Evolutionary conservation across 805 yeast genomes (phyloP), one percentile per base, ranked within the genome.

Genomic region (Kodamaea leandrae): DNA sequence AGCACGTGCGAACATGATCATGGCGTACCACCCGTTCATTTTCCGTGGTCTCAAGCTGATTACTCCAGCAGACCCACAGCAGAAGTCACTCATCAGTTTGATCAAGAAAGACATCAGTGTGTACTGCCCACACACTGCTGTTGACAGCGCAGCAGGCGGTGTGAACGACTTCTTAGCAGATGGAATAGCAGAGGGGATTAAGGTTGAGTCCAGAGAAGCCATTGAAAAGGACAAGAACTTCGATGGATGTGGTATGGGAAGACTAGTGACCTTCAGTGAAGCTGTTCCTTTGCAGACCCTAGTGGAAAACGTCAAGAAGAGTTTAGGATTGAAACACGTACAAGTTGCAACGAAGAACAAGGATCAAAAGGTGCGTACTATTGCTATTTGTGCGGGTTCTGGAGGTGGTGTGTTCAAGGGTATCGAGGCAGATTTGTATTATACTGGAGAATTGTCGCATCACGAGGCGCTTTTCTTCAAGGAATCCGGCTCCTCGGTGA

Each of bases 381-480:
- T 89, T 16, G 98, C 97, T 0, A 60, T 93, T 12, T 93, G 99
- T 63, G 98, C 99, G 3, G 99, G 99, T 0, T 85, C 96, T 2
- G 98, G 99, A 0, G 83, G 86, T 3, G 72, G 82, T 1, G 87
- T 90, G 1, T 82, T 88, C 62, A 69, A 70, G 37, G 81, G 81
- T 0, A 71, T 74, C 2, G 44, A 66, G 14, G 79, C 79, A 0
- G 98, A 93, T 53, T 67, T 89, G 30, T 84, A 76, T 57, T 77
- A 80, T 53, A 90, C 99, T 0, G 99, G 99, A 2, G 99, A 93
- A 58, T 64, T 93, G 50, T 83, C 96, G 17, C 99, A 93, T 54
- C 99, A 93, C 57, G 97, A 93, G 59, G 83, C 85, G 7, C 71
- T 93, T 28, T 76, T 63, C 43, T 71, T 82, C 48, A 78, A 73